phyloP scores from a whole-genome alignment of 202 grass and related monocot species.

The Eragrostis tef region DNA sequence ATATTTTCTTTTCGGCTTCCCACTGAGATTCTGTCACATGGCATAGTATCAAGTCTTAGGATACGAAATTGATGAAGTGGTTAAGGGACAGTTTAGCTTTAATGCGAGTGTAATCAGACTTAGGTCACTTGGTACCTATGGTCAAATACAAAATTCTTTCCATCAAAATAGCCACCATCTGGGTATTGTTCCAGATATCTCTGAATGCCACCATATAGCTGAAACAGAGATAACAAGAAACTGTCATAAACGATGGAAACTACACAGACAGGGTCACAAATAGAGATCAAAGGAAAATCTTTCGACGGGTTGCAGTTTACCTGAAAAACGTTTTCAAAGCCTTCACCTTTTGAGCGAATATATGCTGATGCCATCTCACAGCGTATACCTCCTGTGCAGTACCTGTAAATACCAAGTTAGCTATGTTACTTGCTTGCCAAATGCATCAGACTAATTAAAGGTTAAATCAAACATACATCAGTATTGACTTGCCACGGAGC shows the following conservation, averaged over 20 bases:
- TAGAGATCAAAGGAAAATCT: conserved; percentile 22
- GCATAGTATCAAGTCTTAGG: conserved; percentile 19
- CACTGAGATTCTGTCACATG: conserved; percentile 67
- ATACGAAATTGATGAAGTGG: conserved; percentile 7
- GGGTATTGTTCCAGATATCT: conserved; percentile 89
- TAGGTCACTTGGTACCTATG: conserved; percentile 65
- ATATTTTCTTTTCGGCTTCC: conserved; percentile 66
- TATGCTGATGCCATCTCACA: conserved; percentile 93
- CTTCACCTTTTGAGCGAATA: conserved; percentile 89
- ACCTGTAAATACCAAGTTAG: conserved; percentile 58
- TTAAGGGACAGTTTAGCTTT: conserved; percentile 19
- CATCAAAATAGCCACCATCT: conserved; percentile 92
- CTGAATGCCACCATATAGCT: conserved; percentile 94
- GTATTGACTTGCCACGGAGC: conserved; percentile 74
- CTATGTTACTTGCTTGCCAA: conserved; percentile 6
- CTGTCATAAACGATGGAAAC: conserved; percentile 14
- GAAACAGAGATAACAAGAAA: conserved; percentile 45
- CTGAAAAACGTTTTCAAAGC: conserved; percentile 91
- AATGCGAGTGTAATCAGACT: not conserved
- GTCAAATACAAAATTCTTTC: conserved; percentile 99
- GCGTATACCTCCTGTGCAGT: conserved; percentile 86
- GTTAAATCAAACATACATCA: conserved; percentile 63
- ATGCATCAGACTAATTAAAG: not conserved
- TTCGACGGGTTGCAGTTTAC: conserved; percentile 40
- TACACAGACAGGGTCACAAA: conserved; percentile 10